Evolutionary conservation across 2,329 filamentous ascomycete genomes (phyloP), one percentile per base, ranked within the genome.

Genomic region (Fusarium falciforme): DNA sequence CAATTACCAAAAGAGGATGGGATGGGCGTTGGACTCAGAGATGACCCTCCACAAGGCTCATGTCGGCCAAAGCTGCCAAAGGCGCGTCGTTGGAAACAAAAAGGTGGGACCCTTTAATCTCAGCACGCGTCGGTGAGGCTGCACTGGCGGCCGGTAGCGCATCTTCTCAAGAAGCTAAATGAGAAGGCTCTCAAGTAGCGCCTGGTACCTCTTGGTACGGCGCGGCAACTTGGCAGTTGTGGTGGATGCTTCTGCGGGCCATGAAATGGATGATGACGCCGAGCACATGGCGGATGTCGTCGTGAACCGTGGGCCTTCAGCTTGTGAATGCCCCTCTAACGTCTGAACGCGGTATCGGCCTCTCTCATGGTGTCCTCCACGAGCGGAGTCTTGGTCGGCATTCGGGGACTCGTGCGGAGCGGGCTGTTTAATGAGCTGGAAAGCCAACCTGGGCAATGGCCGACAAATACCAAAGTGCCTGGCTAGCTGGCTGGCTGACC

Each of bases 101-200:
- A 62, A 59, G 60, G 66, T 76, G 74, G 73, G 40, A 25, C 64
- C 25, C 25, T 67, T 72, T 74, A 76, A 78, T 78, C 74, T 77
- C 74, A 69, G 68, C 67, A 65, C 73, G 64, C 75, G 75, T 71
- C 67, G 68, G 71, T 76, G 76, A 77, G 73, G 70, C 71, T 73
- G 69, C 70, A 55, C 35, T 63, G 61, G 70, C 61, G 72, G 67
- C 66, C 57, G 36, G 73, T 66, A 73, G 71, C 49, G 71, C 58
- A 67, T 70, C 66, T 52, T 59, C 65, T 35, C 60, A 61, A 64
- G 58, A 68, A 55, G 61, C 61, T 74, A 76, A 67, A 35, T 58
- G 63, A 64, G 44, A 35, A 57, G 59, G 55, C 25, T 49, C 29
- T 8, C 44, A 60, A 57, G 70, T 78, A 70, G 64, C 40, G 16